Evolutionary conservation across 2,329 filamentous ascomycete species (phyloP).

Genomic region (Aspergillus versicolor): DNA sequence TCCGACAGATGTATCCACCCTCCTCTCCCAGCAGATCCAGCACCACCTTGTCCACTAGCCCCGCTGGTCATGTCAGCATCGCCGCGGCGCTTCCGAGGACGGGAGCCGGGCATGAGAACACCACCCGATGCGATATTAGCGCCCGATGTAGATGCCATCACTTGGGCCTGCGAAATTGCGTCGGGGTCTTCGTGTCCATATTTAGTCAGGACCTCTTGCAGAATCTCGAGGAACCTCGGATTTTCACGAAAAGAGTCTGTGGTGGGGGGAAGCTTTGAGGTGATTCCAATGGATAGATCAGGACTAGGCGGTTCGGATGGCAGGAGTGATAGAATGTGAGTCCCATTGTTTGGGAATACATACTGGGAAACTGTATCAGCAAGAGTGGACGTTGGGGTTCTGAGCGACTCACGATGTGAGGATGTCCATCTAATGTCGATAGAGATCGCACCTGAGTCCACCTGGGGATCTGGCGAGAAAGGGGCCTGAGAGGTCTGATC

Average conservation of each 20-base stretch:
- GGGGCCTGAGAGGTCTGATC: slow-evolving; percentile 15
- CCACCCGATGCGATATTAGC: slow-evolving; percentile 54
- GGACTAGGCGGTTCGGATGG: slow-evolving; percentile 54
- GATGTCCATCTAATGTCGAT: slow-evolving; percentile 39
- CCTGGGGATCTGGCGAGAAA: slow-evolving; percentile 22
- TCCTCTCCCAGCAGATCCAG: slow-evolving; percentile 57
- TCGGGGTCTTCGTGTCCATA: slow-evolving; percentile 57
- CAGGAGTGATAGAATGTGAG: slow-evolving; percentile 56
- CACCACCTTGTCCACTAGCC: slow-evolving; percentile 59
- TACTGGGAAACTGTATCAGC: slow-evolving; percentile 42
- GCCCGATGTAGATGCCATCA: slow-evolving; percentile 60
- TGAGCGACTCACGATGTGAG: slow-evolving; percentile 38
- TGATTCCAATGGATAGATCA: slow-evolving; percentile 56
- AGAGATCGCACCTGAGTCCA: slow-evolving; percentile 31
- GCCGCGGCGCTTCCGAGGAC: slow-evolving; percentile 34
- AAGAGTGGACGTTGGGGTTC: neutral
- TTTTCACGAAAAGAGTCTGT: slow-evolving; percentile 58
- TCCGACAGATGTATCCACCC: slow-evolving; percentile 66
- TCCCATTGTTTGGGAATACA: slow-evolving; percentile 43
- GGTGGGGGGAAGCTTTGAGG: slow-evolving; percentile 55
- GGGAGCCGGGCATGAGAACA: slow-evolving; percentile 43
- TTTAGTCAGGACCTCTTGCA: slow-evolving; percentile 56
- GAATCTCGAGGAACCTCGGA: slow-evolving; percentile 53
- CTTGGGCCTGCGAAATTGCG: slow-evolving; percentile 58
- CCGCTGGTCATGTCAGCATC: slow-evolving; percentile 52